Evolutionary conservation across 1,139 yeast genomes (phyloP), one percentile per base, ranked within the genome.

Genomic region (Debaryomyces coudertii): DNA sequence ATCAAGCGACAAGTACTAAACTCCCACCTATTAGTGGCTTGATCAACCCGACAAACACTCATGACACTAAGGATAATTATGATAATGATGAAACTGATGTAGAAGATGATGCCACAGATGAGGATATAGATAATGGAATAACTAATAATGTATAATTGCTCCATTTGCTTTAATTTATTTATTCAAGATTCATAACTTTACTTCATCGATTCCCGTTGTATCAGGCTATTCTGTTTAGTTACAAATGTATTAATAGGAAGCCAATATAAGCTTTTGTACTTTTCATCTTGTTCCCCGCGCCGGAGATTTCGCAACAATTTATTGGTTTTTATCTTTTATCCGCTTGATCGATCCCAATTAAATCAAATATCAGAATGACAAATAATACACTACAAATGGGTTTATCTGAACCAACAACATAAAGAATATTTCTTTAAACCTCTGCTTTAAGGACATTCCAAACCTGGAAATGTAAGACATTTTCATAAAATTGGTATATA

Each of bases 21-120:
- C 55, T 71, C 29, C 77, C 76, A 3, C 72, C 73, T 9, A 61
- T 71, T 22, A 51, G 67, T 7, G 72, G 74, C n/a, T 48, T 68
- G 37, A 56, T 62, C 9, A 54, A 55, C 24, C 45, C 48, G 18
- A 15, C 31, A 23, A 30, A 29, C 18, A n/a, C 44, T 25, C 31
- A 31, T 36, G 34, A 41, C 20, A 45, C 46, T 28, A 47, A 45
- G 14, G 34, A 43, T 12, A 47, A 47, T 37, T 43, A 44, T 24
- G 64, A 57, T 48, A 61, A 68, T 45, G 77, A 71, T 45, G 73
- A 63, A 35, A 69, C 74, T 1, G 75, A 69, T 44, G 56, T 67
- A 22, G 69, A 66, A 38, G 57, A 63, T 45, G 62, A 64, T 46
- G 66, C 43, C 14, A 51, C 54, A 18, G 58, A 54, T 40, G 60